Base-by-base conservation (phyloP, 1,284 basidiomycete genomes). In the Cystobasidiaceae sp. region DNA sequence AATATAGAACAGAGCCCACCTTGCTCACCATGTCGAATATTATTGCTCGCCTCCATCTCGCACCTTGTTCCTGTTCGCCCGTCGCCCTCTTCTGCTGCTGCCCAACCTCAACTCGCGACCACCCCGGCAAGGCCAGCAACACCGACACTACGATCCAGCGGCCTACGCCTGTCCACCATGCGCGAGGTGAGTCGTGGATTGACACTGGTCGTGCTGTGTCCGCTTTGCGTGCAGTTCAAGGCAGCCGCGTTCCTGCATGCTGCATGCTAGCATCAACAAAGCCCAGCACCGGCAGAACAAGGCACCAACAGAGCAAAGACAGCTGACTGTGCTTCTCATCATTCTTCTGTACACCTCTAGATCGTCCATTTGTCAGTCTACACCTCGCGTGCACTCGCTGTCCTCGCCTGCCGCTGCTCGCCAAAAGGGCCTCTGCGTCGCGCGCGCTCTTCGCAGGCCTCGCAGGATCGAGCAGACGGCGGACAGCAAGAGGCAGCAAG, bases 101-200 rank as follows among this genome's bases (percentile, higher is more conserved):
- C n/a, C n/a, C n/a, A n/a, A n/a, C n/a, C n/a, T n/a, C n/a, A n/a
- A n/a, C n/a, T n/a, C n/a, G n/a, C n/a, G n/a, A n/a, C n/a, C n/a
- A n/a, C n/a, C n/a, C n/a, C n/a, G n/a, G n/a, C n/a, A n/a, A n/a
- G n/a, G n/a, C n/a, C n/a, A n/a, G n/a, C n/a, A n/a, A n/a, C n/a
- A n/a, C n/a, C n/a, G n/a, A n/a, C n/a, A n/a, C n/a, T n/a, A n/a
- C n/a, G n/a, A n/a, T n/a, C n/a, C n/a, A n/a, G n/a, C n/a, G n/a
- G n/a, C n/a, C n/a, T n/a, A n/a, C n/a, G n/a, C n/a, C n/a, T 17
- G 30, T 28, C 41, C 56, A 59, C 30, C 25, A 59, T 59, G 56
- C 56, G 56, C 43, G 56, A 59, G 56, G 56, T 59, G 56, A 49
- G 56, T 49, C n/a, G n/a, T n/a, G n/a, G n/a, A n/a, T n/a, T n/a